These are phyloP conservation scores for Venturia effusa DNA, from an alignment of 2,329 filamentous ascomycete genomes.

Conservation along the genomic window DNA sequence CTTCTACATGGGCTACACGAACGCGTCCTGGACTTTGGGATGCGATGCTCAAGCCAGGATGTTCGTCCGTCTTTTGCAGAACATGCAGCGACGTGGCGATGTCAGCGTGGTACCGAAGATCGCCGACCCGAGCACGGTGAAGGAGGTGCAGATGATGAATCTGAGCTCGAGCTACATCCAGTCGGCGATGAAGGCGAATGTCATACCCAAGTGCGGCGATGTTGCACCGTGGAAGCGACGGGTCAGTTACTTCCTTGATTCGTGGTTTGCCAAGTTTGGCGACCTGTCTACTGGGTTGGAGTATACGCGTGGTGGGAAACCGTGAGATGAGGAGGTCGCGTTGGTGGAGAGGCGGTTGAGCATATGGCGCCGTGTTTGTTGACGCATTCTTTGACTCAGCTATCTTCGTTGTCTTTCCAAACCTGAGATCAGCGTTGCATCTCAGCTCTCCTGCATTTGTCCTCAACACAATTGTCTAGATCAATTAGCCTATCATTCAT, in stretches of 20 bases:
- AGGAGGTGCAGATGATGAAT: slow-evolving; percentile 30
- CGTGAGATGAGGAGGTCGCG: not conserved
- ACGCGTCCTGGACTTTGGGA: slow-evolving; percentile 52
- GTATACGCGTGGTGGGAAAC: slow-evolving; percentile 16
- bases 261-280: slow-evolving; percentile 30
- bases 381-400: no score
- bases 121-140: slow-evolving; percentile 22
- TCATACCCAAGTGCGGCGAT: slow-evolving; percentile 38
- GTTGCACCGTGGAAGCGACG: slow-evolving; percentile 17
- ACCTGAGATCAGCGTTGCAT: no score
- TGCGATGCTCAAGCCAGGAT: slow-evolving; percentile 43
- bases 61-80: slow-evolving; percentile 38
- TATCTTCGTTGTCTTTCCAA: no score
- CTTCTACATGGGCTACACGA: slow-evolving; percentile 49
- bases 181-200: slow-evolving; percentile 23
- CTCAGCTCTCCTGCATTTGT: no score
- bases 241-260: slow-evolving; percentile 33
- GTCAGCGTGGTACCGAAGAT: slow-evolving; percentile 36
- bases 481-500: no score
- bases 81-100: no score
- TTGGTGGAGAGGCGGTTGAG: no score
- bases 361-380: no score
- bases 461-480: no score
- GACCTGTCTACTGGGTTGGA: slow-evolving; percentile 31
- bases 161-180: slow-evolving; percentile 43